These are phyloP conservation scores for Halenospora varia DNA, from an alignment of 495 filamentous ascomycete species.

Conservation along the genomic window DNA sequence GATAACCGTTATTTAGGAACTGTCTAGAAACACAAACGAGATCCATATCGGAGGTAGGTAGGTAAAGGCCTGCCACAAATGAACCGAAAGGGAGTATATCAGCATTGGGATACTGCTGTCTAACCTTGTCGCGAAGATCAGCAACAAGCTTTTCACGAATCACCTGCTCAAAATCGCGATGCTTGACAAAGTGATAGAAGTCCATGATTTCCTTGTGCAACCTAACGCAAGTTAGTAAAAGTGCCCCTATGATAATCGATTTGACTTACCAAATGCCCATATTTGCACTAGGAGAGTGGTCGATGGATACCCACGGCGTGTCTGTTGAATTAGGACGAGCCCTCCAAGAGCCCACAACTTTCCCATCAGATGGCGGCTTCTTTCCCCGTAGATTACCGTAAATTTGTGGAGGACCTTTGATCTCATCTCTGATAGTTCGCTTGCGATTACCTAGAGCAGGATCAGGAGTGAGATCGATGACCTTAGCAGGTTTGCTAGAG, in stretches of 20 bases:
- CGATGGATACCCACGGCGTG: slow-evolving; percentile 56
- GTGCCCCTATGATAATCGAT: neutral
- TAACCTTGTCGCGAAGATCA: slow-evolving; percentile 49
- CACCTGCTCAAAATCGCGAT: slow-evolving; percentile 68
- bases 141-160: slow-evolving; percentile 68
- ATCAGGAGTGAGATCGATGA: slow-evolving; percentile 25
- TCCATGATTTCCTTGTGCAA: slow-evolving; percentile 86
- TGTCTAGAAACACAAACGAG: slow-evolving; percentile 71
- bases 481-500: slow-evolving; percentile 2
- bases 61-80: slow-evolving; percentile 83
- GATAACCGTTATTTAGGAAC: slow-evolving; percentile 39
- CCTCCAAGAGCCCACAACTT: slow-evolving; percentile 56
- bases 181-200: slow-evolving; percentile 79
- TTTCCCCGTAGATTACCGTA: slow-evolving; percentile 37
- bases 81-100: slow-evolving; percentile 79
- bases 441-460: slow-evolving; percentile 53
- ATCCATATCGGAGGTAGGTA: slow-evolving; percentile 92
- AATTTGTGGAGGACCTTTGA: slow-evolving; percentile 45
- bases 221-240: slow-evolving; percentile 33
- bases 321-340: slow-evolving; percentile 32
- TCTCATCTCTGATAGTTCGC: slow-evolving; percentile 64
- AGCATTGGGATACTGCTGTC: slow-evolving; percentile 48
- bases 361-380: slow-evolving; percentile 39
- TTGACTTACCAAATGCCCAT: slow-evolving; percentile 48
- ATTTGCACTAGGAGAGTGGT: slow-evolving; percentile 44